Base-by-base conservation (phyloP, 2,329 filamentous ascomycete genomes). In the Cadophora luteo-olivacea region DNA sequence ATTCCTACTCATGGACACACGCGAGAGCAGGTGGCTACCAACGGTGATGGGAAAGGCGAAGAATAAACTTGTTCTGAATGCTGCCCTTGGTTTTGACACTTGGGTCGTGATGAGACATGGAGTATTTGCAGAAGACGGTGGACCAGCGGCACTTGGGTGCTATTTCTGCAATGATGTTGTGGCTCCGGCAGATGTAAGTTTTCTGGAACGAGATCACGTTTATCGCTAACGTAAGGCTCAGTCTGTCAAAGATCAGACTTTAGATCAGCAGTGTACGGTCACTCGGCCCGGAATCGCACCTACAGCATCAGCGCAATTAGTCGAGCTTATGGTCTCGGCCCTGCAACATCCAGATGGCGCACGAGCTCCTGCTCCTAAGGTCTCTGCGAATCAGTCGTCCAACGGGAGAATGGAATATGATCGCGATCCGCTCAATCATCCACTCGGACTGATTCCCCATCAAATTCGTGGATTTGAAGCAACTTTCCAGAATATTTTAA, bases 151-250 rank as follows among this genome's bases (percentile, higher is more conserved):
- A 32, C 84, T 98, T 32, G 96, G 96, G 11, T 99, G 96, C 81
- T 99, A 99, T 79, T 99, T 98, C 80, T 99, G 96, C 82, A 98
- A 97, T 76, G 96, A 99, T 78, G 95, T 99, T 32, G 95, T 98
- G 61, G 93, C 95, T 7, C 96, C 96, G 25, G 91, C 91, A 70
- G 93, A 98, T 82, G 94, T 97, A 83, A 88, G 91, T 86, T 52
- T 19, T 24, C 25, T 19, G 0, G 5, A 29, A 5, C 54, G 32
- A 19, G 14, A 57, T 33, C n/a, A 32, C 52, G 6, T 48, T 29
- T 41, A 19, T 12, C 54, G 48, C 73, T 76, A 71, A 68, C 64
- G 54, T 66, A 33, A 48, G 16, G 33, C 69, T 61, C 76, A 97
- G 92, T 97, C 94, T 2, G 87, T 97, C 77, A 97, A 95, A 80